These are phyloP conservation scores for Hamamelis virginiana DNA, from an alignment of 164 flowering plant genomes.

Conservation along the genomic window DNA sequence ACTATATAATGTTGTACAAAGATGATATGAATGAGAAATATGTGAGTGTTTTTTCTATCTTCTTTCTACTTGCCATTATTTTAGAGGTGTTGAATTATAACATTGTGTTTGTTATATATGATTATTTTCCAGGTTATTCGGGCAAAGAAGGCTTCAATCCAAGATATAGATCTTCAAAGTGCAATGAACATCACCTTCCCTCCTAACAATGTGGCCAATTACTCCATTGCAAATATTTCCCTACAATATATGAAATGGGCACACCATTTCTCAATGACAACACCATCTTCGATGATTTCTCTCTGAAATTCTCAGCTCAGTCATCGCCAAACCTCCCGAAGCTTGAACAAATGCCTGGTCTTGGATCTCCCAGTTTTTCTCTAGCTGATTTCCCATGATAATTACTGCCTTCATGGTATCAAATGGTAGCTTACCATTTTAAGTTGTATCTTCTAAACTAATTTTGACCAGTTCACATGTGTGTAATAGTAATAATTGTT, in stretches of 20 bases:
- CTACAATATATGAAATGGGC: background rate
- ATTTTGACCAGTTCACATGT: too few species aligned
- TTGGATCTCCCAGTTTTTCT: background rate
- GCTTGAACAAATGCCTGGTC: background rate
- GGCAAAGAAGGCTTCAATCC: background rate
- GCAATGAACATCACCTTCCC: too few species aligned
- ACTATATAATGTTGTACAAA: conserved; percentile 5
- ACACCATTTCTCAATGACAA: background rate
- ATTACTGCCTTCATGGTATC: background rate
- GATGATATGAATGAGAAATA: background rate
- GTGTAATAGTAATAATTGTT: too few species aligned
- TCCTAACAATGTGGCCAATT: background rate
- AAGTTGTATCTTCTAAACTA: too few species aligned
- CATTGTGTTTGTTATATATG: background rate
- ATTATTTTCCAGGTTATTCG: background rate
- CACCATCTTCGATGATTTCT: background rate
- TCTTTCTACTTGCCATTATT: background rate
- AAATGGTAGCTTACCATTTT: background rate
- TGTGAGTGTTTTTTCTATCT: background rate
- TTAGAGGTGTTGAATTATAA: too few species aligned
- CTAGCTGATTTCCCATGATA: background rate
- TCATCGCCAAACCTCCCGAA: background rate
- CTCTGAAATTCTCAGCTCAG: background rate
- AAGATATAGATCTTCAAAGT: background rate
- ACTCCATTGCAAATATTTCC: background rate